These are phyloP conservation scores for Kodamaea plutei DNA, from an alignment of 1,139 yeast genomes.

Conservation along the genomic window DNA sequence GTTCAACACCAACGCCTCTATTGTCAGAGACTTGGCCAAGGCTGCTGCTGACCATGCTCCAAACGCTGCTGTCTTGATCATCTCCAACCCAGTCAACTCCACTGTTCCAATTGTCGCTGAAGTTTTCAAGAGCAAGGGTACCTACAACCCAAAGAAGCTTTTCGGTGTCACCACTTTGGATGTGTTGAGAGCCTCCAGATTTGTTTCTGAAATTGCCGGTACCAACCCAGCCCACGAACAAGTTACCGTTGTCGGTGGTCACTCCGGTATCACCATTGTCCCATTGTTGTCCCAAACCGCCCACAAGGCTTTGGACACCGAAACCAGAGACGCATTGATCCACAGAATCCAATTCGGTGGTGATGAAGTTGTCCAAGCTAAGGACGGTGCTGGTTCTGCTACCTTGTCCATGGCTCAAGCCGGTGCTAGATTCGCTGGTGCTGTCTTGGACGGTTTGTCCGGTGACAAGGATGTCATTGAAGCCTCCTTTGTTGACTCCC, in stretches of 20 bases:
- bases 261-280: slow-evolving; percentile 92
- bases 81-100: slow-evolving; percentile 95
- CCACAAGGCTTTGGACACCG: slow-evolving; percentile 46
- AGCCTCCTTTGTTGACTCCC: slow-evolving; percentile 49
- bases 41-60: slow-evolving; percentile 75
- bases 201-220: slow-evolving; percentile 35
- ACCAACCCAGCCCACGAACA: slow-evolving; percentile 56
- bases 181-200: slow-evolving; percentile 84
- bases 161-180: slow-evolving; percentile 94
- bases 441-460: slow-evolving; percentile 54
- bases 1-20: slow-evolving; percentile 89
- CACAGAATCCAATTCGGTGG: slow-evolving; percentile 96
- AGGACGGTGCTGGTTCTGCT: slow-evolving; percentile 92
- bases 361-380: slow-evolving; percentile 94
- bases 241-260: slow-evolving; percentile 93
- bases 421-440: slow-evolving; percentile 72
- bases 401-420: slow-evolving; percentile 97
- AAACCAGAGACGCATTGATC: slow-evolving; percentile 63
- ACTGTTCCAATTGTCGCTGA: slow-evolving; percentile 92
- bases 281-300: slow-evolving; percentile 74
- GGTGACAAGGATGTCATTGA: slow-evolving; percentile 48
- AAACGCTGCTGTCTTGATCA: slow-evolving; percentile 69
- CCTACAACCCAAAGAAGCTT: slow-evolving; percentile 72
- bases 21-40: slow-evolving; percentile 77
- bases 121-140: slow-evolving; percentile 70